Conservation (phyloP, 257 asterid species). For the Solanum chmielewskii region DNA sequence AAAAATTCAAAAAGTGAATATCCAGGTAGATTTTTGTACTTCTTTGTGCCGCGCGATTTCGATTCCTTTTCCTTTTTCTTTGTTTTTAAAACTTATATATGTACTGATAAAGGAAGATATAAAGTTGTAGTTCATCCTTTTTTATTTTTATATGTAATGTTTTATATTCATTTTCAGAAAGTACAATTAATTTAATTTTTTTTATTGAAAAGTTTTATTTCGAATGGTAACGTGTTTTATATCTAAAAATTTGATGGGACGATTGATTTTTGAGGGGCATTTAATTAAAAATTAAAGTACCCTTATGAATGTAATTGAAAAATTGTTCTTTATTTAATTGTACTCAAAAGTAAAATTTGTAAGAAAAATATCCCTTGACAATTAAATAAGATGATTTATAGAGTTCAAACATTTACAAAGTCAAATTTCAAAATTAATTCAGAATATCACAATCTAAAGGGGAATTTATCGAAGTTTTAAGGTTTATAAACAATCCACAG, state of each 20-base stretch:
- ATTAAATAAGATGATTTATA: no score
- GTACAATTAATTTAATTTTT: background rate
- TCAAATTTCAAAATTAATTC: no score
- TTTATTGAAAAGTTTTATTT: background rate
- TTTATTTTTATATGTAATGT: background rate
- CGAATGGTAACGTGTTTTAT: background rate
- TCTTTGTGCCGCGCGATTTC: background rate
- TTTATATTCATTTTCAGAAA: background rate
- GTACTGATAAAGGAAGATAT: background rate
- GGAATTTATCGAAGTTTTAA: no score
- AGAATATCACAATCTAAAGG: no score
- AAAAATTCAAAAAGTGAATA: conserved; percentile 2
- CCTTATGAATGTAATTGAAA: background rate
- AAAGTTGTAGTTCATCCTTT: background rate
- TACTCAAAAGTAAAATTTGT: background rate
- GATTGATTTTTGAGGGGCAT: background rate
- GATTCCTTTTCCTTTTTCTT: background rate
- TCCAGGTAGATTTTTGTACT: background rate
- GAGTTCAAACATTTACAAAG: no score
- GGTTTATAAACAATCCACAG: no score
- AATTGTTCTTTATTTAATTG: no score
- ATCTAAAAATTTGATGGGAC: background rate
- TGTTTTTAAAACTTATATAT: background rate
- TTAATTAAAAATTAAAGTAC: background rate
- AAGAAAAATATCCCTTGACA: background rate